These are phyloP conservation scores for Pseudocercospora eumusae DNA, from an alignment of 2,329 filamentous ascomycete species.

Conservation along the genomic window DNA sequence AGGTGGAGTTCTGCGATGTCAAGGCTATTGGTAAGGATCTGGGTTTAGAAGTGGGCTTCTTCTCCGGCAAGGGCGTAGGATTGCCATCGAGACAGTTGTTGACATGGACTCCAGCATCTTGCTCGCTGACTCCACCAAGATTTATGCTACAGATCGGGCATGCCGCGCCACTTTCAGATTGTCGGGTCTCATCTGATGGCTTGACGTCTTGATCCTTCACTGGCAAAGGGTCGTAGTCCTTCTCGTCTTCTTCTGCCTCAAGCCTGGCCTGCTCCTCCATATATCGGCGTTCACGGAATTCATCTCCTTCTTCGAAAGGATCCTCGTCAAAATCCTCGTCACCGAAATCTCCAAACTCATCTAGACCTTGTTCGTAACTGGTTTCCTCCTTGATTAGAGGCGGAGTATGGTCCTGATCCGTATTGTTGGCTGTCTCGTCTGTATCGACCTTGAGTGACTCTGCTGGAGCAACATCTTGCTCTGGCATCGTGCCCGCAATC, in stretches of 20 bases:
- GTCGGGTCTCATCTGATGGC: conserved; percentile 5
- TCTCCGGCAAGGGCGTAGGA: conserved; percentile 58
- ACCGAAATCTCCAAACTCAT: conserved; percentile 55
- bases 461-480: conserved; percentile 13
- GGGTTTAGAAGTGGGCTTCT: conserved; percentile 22
- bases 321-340: conserved; percentile 63
- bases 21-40: conserved; percentile 17
- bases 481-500: conserved; percentile 19
- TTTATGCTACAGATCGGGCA: conserved; percentile 78
- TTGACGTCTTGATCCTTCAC: conserved; percentile 23
- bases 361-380: conserved; percentile 49
- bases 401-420: conserved; percentile 18
- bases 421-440: neutral
- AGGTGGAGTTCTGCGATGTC: conserved; percentile 26
- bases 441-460: neutral
- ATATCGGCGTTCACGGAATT: conserved; percentile 59
- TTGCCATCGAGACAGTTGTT: conserved; percentile 90
- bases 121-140: conserved; percentile 57
- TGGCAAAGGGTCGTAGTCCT: conserved; percentile 34
- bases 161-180: conserved; percentile 27
- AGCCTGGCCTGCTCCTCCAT: conserved; percentile 69
- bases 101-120: conserved; percentile 80
- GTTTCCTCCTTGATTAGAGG: conserved; percentile 51
- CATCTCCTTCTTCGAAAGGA: conserved; percentile 56
- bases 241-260: conserved; percentile 55